These are phyloP conservation scores for Blumeria graminis DNA, from an alignment of 2,329 filamentous ascomycete genomes.

Conservation along the genomic window DNA sequence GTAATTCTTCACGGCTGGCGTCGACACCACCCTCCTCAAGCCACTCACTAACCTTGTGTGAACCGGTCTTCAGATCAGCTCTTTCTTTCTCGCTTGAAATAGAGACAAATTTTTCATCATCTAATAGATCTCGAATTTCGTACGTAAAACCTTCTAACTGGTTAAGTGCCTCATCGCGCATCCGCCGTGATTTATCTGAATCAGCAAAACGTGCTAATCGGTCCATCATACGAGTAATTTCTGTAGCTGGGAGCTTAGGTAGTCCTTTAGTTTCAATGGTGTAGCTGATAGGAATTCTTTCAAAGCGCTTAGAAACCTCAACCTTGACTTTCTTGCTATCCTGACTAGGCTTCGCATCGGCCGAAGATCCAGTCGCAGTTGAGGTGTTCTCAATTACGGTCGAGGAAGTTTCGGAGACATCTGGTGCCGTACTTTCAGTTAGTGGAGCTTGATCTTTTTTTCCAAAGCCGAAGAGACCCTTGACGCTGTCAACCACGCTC, in stretches of 20 bases:
- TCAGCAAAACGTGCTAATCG: conserved; percentile 64
- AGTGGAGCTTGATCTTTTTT: conserved; percentile 60
- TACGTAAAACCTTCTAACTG: conserved; percentile 89
- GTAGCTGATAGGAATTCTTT: conserved; percentile 14
- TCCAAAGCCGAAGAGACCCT: conserved; percentile 87
- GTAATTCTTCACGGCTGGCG: conserved; percentile 51
- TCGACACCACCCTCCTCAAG: conserved; percentile 66
- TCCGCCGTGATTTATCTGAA: conserved; percentile 54
- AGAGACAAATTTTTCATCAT: conserved; percentile 48
- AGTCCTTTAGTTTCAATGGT: conserved; percentile 10
- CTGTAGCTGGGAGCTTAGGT: conserved; percentile 10
- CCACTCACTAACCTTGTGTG: conserved; percentile 60
- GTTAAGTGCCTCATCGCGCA: conserved; percentile 72
- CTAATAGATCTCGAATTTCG: conserved; percentile 58
- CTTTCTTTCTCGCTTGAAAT: conserved; percentile 47
- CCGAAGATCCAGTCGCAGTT: conserved; percentile 24
- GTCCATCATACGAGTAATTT: conserved; percentile 20
- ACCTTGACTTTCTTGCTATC: conserved; percentile 8
- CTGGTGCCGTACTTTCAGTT: conserved; percentile 14
- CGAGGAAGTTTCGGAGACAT: conserved; percentile 23
- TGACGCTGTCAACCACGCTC: conserved; percentile 75
- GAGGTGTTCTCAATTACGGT: conserved; percentile 23
- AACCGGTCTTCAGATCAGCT: conserved; percentile 37
- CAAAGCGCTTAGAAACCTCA: conserved; percentile 12
- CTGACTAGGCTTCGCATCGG: conserved; percentile 12